phyloP scores from a whole-genome alignment of 352 stramenopile genomes.

The Pythium dissotocum region DNA sequence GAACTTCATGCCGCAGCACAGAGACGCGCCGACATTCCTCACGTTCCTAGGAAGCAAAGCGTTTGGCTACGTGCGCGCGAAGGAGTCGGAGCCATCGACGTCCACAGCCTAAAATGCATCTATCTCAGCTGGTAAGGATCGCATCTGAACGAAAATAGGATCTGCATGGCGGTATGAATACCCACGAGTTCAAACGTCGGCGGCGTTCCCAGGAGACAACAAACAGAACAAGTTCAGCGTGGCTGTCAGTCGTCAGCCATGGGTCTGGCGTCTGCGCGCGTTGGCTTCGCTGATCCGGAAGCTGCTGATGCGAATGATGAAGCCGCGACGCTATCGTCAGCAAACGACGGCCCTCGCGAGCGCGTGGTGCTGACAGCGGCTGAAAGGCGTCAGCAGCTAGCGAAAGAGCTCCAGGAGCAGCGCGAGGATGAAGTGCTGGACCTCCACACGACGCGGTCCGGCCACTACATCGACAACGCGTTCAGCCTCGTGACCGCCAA shows the following conservation, averaged over 20 bases:
- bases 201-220: too few relatives aligned
- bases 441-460: slow-evolving; percentile 27
- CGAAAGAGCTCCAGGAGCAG: slow-evolving; percentile 18
- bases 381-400: slow-evolving; percentile 14
- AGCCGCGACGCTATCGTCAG: background rate
- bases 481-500: slow-evolving; percentile 42
- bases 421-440: slow-evolving; percentile 26
- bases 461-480: slow-evolving; percentile 37
- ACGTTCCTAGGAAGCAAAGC: slow-evolving; percentile 84
- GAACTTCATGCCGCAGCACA: slow-evolving; percentile 59
- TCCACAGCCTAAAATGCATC: background rate
- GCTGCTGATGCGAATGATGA: background rate
- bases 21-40: slow-evolving; percentile 46
- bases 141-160: background rate
- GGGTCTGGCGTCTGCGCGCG: background rate
- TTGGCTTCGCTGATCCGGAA: background rate
- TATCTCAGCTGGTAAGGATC: background rate
- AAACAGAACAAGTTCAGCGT: background rate
- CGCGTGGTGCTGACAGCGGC: background rate
- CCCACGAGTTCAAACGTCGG: background rate
- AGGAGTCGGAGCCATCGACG: background rate
- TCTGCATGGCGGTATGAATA: background rate
- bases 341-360: background rate
- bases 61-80: slow-evolving; percentile 62
- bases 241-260: background rate